A percentile compares a stretch with the other conserved stretches of the same genome.
These are phyloP conservation scores for Aspergillus versicolor DNA, from an alignment of 2,329 filamentous ascomycete genomes.

Conservation along the genomic window DNA sequence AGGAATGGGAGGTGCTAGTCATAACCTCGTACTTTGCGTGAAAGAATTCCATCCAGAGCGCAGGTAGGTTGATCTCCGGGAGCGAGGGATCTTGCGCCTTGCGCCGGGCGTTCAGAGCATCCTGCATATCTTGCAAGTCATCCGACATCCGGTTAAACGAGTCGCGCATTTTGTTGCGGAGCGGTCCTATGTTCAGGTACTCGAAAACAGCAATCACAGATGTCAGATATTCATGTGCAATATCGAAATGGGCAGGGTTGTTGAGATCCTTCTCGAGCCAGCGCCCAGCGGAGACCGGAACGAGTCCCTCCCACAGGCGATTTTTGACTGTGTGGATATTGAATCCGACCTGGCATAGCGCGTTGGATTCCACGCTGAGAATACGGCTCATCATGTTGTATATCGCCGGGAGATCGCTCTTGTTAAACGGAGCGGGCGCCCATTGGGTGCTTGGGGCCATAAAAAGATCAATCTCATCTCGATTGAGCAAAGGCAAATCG, in stretches of 20 bases:
- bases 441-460: not conserved
- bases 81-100: not conserved
- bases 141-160: conserved; percentile 26
- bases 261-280: conserved; percentile 25
- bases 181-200: conserved; percentile 21
- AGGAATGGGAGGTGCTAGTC: conserved; percentile 22
- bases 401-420: not conserved
- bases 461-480: not conserved
- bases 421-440: not conserved
- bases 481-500: not conserved
- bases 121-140: conserved; percentile 17
- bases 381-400: not conserved
- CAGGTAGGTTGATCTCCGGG: conserved; percentile 14
- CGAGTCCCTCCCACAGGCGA: conserved; percentile 26
- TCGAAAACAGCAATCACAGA: conserved; percentile 24
- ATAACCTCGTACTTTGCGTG: conserved; percentile 23
- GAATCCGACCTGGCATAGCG: conserved; percentile 21
- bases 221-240: conserved; percentile 23
- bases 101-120: conserved; percentile 17
- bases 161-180: conserved; percentile 17
- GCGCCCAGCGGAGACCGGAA: conserved; percentile 21
- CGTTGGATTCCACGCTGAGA: not conserved
- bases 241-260: conserved; percentile 18
- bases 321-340: conserved; percentile 26
- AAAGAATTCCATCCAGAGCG: conserved; percentile 25